Conservation (phyloP, 345 rosid species). For the Ceriops tagal region DNA sequence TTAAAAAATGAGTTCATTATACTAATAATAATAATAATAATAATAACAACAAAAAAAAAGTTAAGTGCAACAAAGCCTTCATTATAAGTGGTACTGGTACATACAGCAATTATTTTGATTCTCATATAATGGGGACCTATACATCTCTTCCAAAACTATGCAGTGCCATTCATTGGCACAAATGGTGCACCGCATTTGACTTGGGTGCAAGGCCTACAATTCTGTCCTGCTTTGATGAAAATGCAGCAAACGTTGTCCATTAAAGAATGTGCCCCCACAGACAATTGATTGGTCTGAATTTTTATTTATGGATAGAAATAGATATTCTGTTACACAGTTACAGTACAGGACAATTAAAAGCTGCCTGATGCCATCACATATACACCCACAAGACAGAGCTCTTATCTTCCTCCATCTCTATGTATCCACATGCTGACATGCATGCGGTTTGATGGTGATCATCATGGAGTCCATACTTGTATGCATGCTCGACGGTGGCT, state of each 20-base stretch:
- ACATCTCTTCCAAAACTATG: not conserved
- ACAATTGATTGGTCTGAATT: slow-evolving; percentile 15
- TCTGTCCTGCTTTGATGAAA: slow-evolving; percentile 10
- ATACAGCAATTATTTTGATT: too few species aligned
- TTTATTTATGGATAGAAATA: slow-evolving; percentile 16
- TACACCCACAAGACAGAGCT: not conserved
- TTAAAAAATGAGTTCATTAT: too few species aligned
- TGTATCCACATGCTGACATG: not conserved
- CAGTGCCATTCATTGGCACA: not conserved
- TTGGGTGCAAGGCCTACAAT: slow-evolving; percentile 3
- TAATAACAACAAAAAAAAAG: too few species aligned
- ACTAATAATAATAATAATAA: too few species aligned
- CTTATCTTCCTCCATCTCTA: not conserved
- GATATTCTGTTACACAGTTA: slow-evolving; percentile 19
- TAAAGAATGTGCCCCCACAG: slow-evolving; percentile 19
- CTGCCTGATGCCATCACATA: slow-evolving; percentile 8
- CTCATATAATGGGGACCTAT: too few species aligned
- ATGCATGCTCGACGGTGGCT: too few species aligned
- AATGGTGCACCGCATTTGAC: not conserved
- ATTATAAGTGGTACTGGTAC: too few species aligned
- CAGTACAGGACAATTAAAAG: slow-evolving; percentile 24
- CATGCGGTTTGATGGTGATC: not conserved
- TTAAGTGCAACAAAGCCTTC: too few species aligned
- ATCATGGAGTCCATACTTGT: too few species aligned
- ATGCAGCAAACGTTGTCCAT: slow-evolving; percentile 16